Percentiles rank a stretch among this genome's conserved stretches.
Conservation (phyloP, 1,139 yeast genomes). For the Meyerozyma sp. region DNA sequence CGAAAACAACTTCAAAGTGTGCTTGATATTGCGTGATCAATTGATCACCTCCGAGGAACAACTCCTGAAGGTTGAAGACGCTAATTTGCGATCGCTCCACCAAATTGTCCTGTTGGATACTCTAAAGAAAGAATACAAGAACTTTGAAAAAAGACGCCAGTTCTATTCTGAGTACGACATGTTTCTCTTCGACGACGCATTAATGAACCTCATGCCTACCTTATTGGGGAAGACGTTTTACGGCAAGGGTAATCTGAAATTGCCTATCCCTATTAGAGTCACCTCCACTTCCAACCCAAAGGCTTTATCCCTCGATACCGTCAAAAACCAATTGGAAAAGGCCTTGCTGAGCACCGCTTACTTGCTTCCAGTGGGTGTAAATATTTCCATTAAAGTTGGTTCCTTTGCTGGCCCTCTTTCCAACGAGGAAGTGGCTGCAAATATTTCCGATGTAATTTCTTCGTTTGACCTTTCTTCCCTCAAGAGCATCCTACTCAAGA, state of each 20-base stretch:
- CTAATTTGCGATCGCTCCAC: conserved; percentile 40
- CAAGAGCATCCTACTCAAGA: conserved; percentile 65
- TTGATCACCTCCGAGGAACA: conserved; percentile 54
- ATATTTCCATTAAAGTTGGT: conserved; percentile 66
- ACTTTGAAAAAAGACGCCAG: conserved; percentile 67
- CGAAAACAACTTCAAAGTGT: conserved; percentile 49
- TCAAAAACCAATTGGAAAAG: conserved; percentile 56
- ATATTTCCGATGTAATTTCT: conserved; percentile 52
- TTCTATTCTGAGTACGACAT: conserved; percentile 58
- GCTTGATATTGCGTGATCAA: conserved; percentile 70
- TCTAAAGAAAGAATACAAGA: conserved; percentile 61
- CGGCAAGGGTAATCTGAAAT: conserved; percentile 44
- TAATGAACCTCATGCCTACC: conserved; percentile 76
- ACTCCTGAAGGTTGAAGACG: conserved; percentile 55
- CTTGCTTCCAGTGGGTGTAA: conserved; percentile 71
- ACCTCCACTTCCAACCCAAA: conserved; percentile 28
- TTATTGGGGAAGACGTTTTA: conserved; percentile 78
- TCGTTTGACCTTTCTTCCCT: conserved; percentile 40
- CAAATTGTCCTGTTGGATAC: conserved; percentile 52
- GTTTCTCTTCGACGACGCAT: conserved; percentile 78
- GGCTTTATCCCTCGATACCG: conserved; percentile 50
- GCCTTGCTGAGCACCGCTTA: conserved; percentile 55
- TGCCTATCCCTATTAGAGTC: conserved; percentile 69
- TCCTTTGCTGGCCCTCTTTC: conserved; percentile 25
- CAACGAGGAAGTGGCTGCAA: conserved; percentile 40